Evolutionary conservation across 257 asterid species (phyloP).

Genomic region (Solanum megistacrolobum): DNA sequence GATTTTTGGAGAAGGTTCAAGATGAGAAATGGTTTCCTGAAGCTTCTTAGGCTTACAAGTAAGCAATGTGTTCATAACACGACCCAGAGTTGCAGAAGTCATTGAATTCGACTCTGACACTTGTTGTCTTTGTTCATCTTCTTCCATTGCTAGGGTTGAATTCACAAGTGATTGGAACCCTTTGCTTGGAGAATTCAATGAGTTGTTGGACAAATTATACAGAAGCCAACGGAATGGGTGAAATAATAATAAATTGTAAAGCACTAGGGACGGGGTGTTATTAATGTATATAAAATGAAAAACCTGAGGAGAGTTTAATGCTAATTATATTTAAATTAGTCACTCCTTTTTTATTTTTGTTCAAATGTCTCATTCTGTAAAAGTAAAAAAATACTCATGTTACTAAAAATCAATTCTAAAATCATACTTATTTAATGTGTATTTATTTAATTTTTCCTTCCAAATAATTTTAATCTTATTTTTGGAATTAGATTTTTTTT

Average conservation of each 20-base stretch:
- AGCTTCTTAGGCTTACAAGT: constrained; percentile 65
- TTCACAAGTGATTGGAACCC: not conserved
- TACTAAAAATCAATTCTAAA: too few species aligned
- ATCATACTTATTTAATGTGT: too few species aligned
- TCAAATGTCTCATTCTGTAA: too few species aligned
- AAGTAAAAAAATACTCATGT: too few species aligned
- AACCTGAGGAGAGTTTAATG: not conserved
- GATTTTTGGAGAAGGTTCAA: constrained; percentile 38
- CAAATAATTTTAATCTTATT: too few species aligned
- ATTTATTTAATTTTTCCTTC: too few species aligned
- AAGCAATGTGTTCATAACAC: constrained; percentile 60
- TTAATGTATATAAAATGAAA: not conserved
- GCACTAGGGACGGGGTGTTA: too few species aligned
- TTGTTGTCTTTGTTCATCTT: constrained; percentile 14
- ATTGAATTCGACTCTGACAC: constrained; percentile 24
- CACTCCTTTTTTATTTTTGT: not conserved
- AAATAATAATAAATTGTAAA: too few species aligned
- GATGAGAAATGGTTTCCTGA: constrained; percentile 49
- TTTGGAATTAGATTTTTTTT: too few species aligned
- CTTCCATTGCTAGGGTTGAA: constrained; percentile 20
- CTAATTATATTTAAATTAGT: too few species aligned
- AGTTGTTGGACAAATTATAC: too few species aligned
- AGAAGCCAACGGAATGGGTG: too few species aligned
- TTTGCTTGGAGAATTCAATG: not conserved
- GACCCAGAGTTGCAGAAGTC: constrained; percentile 49